Conservation (phyloP, 2,329 filamentous ascomycete species). For the Pseudogymnoascus sp. region DNA sequence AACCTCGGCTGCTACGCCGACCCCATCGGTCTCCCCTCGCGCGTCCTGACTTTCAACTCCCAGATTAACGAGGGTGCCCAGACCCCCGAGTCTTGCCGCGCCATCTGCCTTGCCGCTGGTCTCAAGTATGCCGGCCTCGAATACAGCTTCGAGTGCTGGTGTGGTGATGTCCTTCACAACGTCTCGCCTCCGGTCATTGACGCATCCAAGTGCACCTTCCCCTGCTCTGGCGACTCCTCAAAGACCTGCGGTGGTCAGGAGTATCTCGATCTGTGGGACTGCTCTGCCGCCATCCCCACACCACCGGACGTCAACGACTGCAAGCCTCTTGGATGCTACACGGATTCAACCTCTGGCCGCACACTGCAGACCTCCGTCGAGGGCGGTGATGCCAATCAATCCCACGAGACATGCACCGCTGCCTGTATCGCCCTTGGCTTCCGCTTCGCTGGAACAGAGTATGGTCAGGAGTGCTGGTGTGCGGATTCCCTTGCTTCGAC, state of each 20-base stretch:
- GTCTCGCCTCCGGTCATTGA: neutral
- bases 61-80: neutral
- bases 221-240: conserved; percentile 12
- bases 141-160: conserved; percentile 12
- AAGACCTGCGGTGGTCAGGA: conserved; percentile 16
- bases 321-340: conserved; percentile 1
- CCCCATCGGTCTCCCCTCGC: conserved; percentile 17
- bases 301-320: neutral
- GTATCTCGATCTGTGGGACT: conserved; percentile 12
- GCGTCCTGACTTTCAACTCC: conserved; percentile 1
- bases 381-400: neutral
- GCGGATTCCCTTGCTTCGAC: conserved; percentile 5
- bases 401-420: neutral
- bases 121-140: conserved; percentile 33
- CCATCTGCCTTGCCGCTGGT: conserved; percentile 38
- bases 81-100: conserved; percentile 39
- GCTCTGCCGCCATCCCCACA: neutral
- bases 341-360: neutral
- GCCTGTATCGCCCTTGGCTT: conserved; percentile 3
- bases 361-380: neutral
- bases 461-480: neutral
- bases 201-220: conserved; percentile 15
- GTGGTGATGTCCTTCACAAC: neutral
- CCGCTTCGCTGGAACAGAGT: neutral
- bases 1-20: conserved; percentile 12